Conservation (phyloP, 106 monocot genomes). For the Iris macrosiphon region DNA sequence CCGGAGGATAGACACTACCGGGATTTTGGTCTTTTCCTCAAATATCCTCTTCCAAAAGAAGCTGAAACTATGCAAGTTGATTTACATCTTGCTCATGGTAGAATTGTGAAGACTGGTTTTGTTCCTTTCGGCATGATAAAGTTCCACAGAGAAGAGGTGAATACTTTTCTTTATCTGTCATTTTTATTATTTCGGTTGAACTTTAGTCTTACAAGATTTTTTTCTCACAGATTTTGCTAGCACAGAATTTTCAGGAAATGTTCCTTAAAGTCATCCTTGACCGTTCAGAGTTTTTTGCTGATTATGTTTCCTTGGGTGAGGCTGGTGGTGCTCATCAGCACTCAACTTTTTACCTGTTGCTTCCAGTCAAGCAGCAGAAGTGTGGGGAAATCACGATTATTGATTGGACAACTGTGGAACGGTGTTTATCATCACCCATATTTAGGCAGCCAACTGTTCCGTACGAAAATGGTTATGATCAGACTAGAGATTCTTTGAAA, state of each 20-base stretch:
- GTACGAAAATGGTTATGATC: conserved; percentile 5
- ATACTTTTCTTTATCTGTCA: neutral
- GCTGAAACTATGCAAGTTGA: conserved; percentile 78
- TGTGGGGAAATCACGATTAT: conserved; percentile 22
- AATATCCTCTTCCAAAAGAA: conserved; percentile 65
- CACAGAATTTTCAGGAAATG: conserved; percentile 88
- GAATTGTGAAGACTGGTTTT: conserved; percentile 71
- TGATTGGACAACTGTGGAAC: conserved; percentile 69
- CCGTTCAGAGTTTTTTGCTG: conserved; percentile 47
- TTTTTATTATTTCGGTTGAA: neutral
- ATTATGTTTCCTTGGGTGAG: conserved; percentile 43
- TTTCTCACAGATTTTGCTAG: conserved; percentile 55
- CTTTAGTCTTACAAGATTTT: conserved; percentile 7
- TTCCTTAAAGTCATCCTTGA: conserved; percentile 82
- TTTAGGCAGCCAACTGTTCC: conserved; percentile 27
- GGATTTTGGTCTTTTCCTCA: conserved; percentile 71
- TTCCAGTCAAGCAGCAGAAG: conserved; percentile 45
- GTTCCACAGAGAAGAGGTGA: conserved; percentile 68
- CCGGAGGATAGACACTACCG: conserved; percentile 76
- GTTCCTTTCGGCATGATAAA: conserved; percentile 33
- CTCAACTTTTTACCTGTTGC: conserved; percentile 69
- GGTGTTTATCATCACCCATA: conserved; percentile 74
- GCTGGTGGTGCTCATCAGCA: conserved; percentile 3
- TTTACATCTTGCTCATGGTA: conserved; percentile 85
- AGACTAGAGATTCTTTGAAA: conserved; percentile 29